Evolutionary conservation across 2,329 filamentous ascomycete species (phyloP).

Genomic region (Metarhizium guizhouense): DNA sequence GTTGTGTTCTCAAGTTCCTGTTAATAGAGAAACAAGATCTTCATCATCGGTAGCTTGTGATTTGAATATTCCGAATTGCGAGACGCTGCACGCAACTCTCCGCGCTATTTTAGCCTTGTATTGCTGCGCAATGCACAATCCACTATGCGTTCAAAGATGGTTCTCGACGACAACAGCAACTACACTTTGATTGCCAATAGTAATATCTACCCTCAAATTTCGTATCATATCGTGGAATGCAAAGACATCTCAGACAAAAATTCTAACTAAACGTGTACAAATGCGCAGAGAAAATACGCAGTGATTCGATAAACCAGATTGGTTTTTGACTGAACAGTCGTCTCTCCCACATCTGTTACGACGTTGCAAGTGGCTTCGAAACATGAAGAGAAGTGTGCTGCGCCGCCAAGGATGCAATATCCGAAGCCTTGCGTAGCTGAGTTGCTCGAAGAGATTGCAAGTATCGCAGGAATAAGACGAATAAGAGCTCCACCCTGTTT

Average conservation of each 20-base stretch:
- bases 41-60: no score
- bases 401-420: slow-evolving; percentile 44
- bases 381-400: slow-evolving; percentile 27
- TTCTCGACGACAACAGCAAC: no score
- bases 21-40: no score
- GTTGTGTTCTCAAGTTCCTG: no score
- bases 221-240: no score
- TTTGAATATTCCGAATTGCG: no score
- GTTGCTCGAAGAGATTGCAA: slow-evolving; percentile 60
- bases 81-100: no score
- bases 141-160: no score
- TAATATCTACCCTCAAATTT: background rate
- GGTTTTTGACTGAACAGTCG: background rate
- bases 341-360: background rate
- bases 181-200: background rate
- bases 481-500: slow-evolving; percentile 72
- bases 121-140: no score
- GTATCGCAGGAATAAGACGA: slow-evolving; percentile 79
- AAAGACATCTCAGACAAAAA: background rate
- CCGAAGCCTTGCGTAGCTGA: slow-evolving; percentile 59
- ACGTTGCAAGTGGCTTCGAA: slow-evolving; percentile 17
- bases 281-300: background rate
- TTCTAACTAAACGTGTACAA: background rate
- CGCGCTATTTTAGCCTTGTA: no score
- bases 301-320: background rate